Evolutionary conservation across 306 rosid species (phyloP).

Genomic region (Cicer chorassanicum): DNA sequence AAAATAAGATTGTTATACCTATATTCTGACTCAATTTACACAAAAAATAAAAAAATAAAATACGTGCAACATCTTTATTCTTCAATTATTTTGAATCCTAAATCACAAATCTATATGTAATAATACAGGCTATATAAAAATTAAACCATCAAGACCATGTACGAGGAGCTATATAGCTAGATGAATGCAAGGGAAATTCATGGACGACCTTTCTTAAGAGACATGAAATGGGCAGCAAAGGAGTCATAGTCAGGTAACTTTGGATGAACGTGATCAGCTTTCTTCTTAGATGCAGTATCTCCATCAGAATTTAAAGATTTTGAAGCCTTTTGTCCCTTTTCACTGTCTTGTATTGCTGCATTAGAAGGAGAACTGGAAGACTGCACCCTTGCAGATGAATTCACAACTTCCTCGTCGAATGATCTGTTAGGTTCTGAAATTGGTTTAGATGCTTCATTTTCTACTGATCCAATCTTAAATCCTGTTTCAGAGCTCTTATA

Average conservation of each 20-base stretch:
- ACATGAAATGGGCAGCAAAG: constrained; percentile 67
- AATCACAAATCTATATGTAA: constrained; percentile 38
- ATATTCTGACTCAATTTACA: constrained; percentile 28
- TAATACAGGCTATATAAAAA: constrained; percentile 37
- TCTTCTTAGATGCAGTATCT: constrained; percentile 54
- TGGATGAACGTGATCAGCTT: constrained; percentile 76
- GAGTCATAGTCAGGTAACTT: constrained; percentile 85
- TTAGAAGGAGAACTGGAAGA: constrained; percentile 50
- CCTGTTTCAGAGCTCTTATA: constrained; percentile 54
- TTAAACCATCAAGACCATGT: constrained; percentile 23
- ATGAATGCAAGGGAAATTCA: constrained; percentile 44
- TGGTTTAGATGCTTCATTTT: constrained; percentile 45
- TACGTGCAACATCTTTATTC: constrained; percentile 36
- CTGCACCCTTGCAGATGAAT: constrained; percentile 45
- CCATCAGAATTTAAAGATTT: constrained; percentile 33
- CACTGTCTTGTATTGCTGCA: constrained; percentile 43
- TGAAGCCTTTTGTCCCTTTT: constrained; percentile 41
- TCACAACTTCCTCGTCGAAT: constrained; percentile 44
- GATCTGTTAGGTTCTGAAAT: constrained; percentile 48
- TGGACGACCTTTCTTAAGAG: constrained; percentile 63
- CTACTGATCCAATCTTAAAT: constrained; percentile 38
- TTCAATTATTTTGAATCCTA: constrained; percentile 37
- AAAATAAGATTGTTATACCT: constrained; percentile 24
- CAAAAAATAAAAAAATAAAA: neutral
- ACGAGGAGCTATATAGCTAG: constrained; percentile 38